Base-by-base conservation (phyloP, 306 rosid species). In the Adenanthera pavonina region DNA sequence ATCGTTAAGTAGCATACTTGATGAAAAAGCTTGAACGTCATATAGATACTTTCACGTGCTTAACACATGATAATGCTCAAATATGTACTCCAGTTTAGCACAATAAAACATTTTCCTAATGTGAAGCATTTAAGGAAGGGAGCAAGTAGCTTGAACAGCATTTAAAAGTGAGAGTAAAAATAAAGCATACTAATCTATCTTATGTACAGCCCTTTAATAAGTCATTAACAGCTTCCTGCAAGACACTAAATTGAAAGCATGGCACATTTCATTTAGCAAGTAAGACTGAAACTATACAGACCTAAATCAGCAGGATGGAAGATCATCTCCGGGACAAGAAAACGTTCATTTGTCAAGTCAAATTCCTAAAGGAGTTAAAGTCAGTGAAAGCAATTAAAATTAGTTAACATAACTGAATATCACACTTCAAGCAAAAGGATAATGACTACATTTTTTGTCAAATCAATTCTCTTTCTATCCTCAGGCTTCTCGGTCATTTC, bases 231-330 rank as follows among this genome's bases (percentile, higher is more conserved):
- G 19, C 35, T 16, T 56, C 60, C 78, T 78, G 36, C 13, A 60
- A 77, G 80, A 66, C 14, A 47, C 69, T 66, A 34, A 68, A 60
- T 15, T 13, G 49, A 51, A 52, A 69, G 41, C 6, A 53, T 51
- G 60, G 3, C 38, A n/a, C 1, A 12, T 53, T 60, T 49, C 75
- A 43, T 30, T 75, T 41, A 25, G 49, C 46, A 76, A 64, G 53
- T 11, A 64, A 35, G 35, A 53, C 49, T n/a, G 66, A 25, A 75
- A 35, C 16, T 61, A 82, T 57, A 86, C 92, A 74, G 14, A 93
- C 98, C 99, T 80, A 95, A 83, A 93, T 95, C 97, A 69, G 97
- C 92, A 54, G 99, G 99, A 79, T 89, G 97, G 84, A 95, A 95
- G 57, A 95, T 85, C 99, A 95, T 95, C 91, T 95, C 99, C 0